Percentiles rank a stretch among this genome's conserved stretches.
These are phyloP conservation scores for Nannochloropsis gaditana DNA, from an alignment of 108 stramenopile genomes.

Conservation along the genomic window DNA sequence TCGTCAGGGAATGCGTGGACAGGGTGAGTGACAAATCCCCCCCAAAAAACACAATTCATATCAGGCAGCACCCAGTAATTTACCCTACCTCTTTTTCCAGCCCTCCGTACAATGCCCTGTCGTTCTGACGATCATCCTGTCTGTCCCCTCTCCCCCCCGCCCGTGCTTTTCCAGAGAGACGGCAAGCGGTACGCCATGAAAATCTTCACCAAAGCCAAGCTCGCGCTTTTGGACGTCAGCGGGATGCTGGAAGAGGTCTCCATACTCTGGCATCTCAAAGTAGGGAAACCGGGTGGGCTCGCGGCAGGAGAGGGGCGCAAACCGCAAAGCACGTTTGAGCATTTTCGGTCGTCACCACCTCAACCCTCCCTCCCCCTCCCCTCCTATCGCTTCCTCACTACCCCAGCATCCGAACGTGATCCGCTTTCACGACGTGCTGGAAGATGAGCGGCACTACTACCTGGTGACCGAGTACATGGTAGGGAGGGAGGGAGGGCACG, in stretches of 20 bases:
- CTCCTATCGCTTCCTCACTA: neutral
- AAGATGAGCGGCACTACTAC: neutral
- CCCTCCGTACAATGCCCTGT: neutral
- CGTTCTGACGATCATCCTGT: neutral
- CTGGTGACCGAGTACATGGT: neutral
- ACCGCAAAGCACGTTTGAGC: no score
- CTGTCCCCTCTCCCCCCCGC: neutral
- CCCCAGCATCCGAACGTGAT: conserved; percentile 34
- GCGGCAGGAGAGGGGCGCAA: neutral
- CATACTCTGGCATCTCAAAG: conserved; percentile 26
- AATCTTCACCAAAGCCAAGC: neutral
- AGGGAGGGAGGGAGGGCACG: no score
- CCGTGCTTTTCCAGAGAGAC: neutral
- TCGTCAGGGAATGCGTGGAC: neutral
- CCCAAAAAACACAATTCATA: no score
- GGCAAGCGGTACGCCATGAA: conserved; percentile 4
- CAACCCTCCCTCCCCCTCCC: neutral
- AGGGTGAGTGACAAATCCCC: neutral
- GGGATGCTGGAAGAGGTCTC: conserved; percentile 31
- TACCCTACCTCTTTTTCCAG: no score
- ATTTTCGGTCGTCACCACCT: neutral
- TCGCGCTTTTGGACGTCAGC: neutral
- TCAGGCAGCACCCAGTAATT: no score
- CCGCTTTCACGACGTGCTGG: conserved; percentile 24
- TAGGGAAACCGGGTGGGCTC: neutral